Evolutionary conservation across 768 basidiomycete species (phyloP).

Genomic region (Trichaptum fuscoviolaceum): DNA sequence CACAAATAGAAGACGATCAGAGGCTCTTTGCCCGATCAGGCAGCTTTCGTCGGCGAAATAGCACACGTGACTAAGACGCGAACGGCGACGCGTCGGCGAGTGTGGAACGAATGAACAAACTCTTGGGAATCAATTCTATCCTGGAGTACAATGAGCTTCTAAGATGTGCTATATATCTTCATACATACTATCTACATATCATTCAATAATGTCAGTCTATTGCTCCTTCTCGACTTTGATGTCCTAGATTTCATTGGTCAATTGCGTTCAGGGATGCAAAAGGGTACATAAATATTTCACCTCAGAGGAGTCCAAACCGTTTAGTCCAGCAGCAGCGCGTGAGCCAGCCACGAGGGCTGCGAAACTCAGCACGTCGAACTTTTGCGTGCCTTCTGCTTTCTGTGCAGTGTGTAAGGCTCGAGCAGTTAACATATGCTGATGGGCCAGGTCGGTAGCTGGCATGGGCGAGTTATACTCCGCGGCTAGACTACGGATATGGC

Average conservation of each 20-base stretch:
- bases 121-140: background rate
- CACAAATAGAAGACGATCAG: background rate
- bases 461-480: conserved; percentile 62
- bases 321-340: conserved; percentile 67
- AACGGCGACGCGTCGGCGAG: background rate
- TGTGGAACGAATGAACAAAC: background rate
- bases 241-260: background rate
- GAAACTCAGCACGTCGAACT: conserved; percentile 70
- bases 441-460: conserved; percentile 67
- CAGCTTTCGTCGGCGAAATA: background rate
- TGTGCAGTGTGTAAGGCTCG: conserved; percentile 59
- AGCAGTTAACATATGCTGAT: conserved; percentile 75
- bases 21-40: background rate
- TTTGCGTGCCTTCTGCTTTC: conserved; percentile 37
- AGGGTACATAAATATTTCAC: conserved; percentile 17
- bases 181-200: background rate
- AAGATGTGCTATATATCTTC: background rate
- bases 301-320: conserved; percentile 33
- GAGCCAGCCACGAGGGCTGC: conserved; percentile 73
- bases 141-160: background rate
- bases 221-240: background rate
- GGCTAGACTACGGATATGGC: conserved; percentile 66
- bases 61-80: background rate
- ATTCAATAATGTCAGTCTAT: background rate
- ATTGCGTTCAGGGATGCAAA: background rate